Conservation (phyloP, 164 flowering plant genomes). For the Euptelea pleiosperma region DNA sequence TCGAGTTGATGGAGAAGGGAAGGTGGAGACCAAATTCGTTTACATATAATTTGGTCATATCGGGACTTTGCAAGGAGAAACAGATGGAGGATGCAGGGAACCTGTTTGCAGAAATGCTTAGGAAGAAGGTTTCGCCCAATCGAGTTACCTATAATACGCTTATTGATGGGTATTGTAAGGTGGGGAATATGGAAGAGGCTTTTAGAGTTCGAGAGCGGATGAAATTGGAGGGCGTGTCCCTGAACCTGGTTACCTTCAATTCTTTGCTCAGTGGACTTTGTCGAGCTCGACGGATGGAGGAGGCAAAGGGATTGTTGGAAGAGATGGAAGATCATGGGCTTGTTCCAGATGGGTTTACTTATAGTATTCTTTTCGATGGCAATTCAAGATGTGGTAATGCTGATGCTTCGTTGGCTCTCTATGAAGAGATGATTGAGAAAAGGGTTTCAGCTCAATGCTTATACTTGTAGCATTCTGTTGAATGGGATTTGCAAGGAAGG, state of each 20-base stretch:
- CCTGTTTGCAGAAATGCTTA: slow-evolving; percentile 63
- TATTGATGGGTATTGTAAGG: slow-evolving; percentile 68
- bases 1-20: slow-evolving; percentile 43
- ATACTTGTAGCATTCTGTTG: slow-evolving; percentile 47
- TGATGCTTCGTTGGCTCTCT: slow-evolving; percentile 39
- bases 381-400: slow-evolving; percentile 31
- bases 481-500: slow-evolving; percentile 67
- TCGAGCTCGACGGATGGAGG: slow-evolving; percentile 38
- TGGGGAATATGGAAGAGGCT: slow-evolving; percentile 49
- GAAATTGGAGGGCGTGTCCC: slow-evolving; percentile 34
- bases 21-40: slow-evolving; percentile 37
- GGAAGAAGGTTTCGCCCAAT: slow-evolving; percentile 27
- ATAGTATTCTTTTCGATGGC: slow-evolving; percentile 54
- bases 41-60: slow-evolving; percentile 61
- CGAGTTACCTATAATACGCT: slow-evolving; percentile 53
- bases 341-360: slow-evolving; percentile 56
- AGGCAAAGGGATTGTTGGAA: slow-evolving; percentile 35
- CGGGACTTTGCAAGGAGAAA: slow-evolving; percentile 55
- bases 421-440: slow-evolving; percentile 31
- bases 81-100: slow-evolving; percentile 43
- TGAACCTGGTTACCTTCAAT: slow-evolving; percentile 54
- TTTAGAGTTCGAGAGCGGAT: slow-evolving; percentile 42
- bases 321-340: slow-evolving; percentile 57
- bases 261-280: slow-evolving; percentile 58
- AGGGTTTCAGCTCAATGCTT: slow-evolving; percentile 39